Evolutionary conservation across 768 basidiomycete species (phyloP), one percentile per base, ranked within the genome.

Genomic region (Boletus tylopilopsis): DNA sequence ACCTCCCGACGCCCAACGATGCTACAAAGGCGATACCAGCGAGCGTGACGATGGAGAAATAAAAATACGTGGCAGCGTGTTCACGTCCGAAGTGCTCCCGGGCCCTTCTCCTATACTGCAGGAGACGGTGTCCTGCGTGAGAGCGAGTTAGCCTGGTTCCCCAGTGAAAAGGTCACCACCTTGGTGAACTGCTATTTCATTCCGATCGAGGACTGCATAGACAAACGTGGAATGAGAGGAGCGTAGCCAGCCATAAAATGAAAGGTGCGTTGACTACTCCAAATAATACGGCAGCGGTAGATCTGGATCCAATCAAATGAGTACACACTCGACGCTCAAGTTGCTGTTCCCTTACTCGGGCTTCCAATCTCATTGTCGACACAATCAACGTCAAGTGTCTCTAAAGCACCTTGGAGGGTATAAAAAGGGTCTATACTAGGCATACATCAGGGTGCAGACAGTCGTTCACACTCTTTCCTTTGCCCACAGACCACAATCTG

Each of bases 241-340:
- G 45, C 15, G 56, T 57, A 32, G 34, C 23, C 16, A 57, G 1
- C 66, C 64, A 66, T 16, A 68, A 22, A 40, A 52, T 30, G 29
- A 37, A 9, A 16, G 66, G 64, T 19, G 55, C 10, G 16, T 49
- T 3, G 18, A 59, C 21, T 54, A 18, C 59, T 40, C 69, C 70
- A 75, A 27, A 75, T 51, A 22, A 72, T 53, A 24, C 50, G 68
- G 54, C 70, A 71, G 27, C 72, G 74, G 49, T 71, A 64, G 21
- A 76, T 61, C 74, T 75, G 36, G 23, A 69, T 18, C 45, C 39
- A 30, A 30, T 13, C 29, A 9, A 36, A n/a, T 62, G 19, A 59
- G 27, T 25, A 27, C 9, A 11, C 10, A 13, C 8, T 15, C 33
- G 18, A 36, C 9, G 18, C 11, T 12, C 8, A 35, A 2, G 8